Percentiles rank a stretch among this genome's conserved stretches.
These are phyloP conservation scores for Sideroxylon spinosum DNA, from an alignment of 179 eudicot genomes.

Conservation along the genomic window DNA sequence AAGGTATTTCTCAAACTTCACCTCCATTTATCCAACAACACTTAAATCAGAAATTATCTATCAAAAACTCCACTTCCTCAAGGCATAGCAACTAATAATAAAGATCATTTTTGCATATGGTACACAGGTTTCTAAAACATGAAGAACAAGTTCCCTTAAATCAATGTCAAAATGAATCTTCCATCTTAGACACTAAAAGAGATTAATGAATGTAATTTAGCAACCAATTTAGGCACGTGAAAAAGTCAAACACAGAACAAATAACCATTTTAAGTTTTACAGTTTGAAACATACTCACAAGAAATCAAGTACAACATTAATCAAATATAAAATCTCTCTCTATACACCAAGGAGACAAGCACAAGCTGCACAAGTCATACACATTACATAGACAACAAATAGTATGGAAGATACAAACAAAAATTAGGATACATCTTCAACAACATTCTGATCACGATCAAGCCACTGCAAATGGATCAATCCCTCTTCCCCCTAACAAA, in stretches of 20 bases:
- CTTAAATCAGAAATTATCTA: neutral
- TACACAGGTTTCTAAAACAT: neutral
- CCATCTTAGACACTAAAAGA: neutral
- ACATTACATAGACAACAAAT: neutral
- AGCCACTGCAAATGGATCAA: slow-evolving; percentile 89
- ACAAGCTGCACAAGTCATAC: neutral
- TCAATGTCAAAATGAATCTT: too few relatives aligned
- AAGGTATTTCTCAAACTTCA: neutral
- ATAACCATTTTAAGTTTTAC: neutral
- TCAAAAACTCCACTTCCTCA: slow-evolving; percentile 4
- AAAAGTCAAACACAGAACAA: neutral
- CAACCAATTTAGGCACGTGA: neutral
- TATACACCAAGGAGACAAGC: neutral
- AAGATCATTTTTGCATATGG: neutral
- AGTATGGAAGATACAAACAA: neutral
- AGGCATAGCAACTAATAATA: neutral
- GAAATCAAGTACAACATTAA: neutral
- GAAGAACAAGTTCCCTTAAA: neutral
- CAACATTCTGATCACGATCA: slow-evolving; percentile 58
- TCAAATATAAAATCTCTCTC: neutral
- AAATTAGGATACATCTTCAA: slow-evolving; percentile 87
- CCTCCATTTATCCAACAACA: neutral
- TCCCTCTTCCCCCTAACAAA: slow-evolving; percentile 82
- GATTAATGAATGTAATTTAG: neutral
- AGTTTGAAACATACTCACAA: neutral